Conservation (phyloP, 2,329 filamentous ascomycete genomes). For the Fusarium citri region DNA sequence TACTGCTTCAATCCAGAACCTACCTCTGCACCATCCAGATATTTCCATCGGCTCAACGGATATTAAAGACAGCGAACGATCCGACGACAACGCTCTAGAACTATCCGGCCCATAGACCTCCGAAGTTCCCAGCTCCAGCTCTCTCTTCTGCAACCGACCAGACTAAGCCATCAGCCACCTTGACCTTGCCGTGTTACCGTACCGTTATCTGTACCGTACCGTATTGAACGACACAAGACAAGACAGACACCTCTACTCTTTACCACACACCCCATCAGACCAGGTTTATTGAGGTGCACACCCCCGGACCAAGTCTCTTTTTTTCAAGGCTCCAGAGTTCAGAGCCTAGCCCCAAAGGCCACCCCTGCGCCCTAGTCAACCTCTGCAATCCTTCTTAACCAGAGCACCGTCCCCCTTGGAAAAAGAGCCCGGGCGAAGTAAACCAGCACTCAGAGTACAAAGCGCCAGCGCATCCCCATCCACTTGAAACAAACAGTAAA, state of each 20-base stretch:
- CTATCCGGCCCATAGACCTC: conserved; percentile 1
- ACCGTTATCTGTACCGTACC: conserved; percentile 8
- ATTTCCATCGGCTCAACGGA: neutral
- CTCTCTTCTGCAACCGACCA: conserved; percentile 32
- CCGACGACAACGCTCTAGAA: conserved; percentile 15
- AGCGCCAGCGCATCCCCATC: conserved; percentile 38
- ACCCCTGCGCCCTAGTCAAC: conserved; percentile 29
- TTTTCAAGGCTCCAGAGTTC: conserved; percentile 39
- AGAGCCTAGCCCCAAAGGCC: conserved; percentile 16
- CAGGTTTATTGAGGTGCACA: too few species aligned
- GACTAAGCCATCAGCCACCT: conserved; percentile 47
- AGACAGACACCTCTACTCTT: neutral
- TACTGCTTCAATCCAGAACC: conserved; percentile 7
- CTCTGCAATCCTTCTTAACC: conserved; percentile 28
- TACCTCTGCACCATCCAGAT: conserved; percentile 1
- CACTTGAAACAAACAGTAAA: conserved; percentile 27
- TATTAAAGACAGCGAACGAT: neutral
- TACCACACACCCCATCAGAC: neutral
- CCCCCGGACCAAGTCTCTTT: conserved; percentile 19
- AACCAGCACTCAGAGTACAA: conserved; percentile 19
- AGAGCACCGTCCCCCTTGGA: conserved; percentile 31
- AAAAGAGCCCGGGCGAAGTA: conserved; percentile 18
- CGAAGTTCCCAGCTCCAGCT: neutral
- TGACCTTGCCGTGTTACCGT: conserved; percentile 28
- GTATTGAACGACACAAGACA: neutral